Evolutionary conservation across 2,329 filamentous ascomycete genomes (phyloP).

Genomic region (Colletotrichum acutatum): DNA sequence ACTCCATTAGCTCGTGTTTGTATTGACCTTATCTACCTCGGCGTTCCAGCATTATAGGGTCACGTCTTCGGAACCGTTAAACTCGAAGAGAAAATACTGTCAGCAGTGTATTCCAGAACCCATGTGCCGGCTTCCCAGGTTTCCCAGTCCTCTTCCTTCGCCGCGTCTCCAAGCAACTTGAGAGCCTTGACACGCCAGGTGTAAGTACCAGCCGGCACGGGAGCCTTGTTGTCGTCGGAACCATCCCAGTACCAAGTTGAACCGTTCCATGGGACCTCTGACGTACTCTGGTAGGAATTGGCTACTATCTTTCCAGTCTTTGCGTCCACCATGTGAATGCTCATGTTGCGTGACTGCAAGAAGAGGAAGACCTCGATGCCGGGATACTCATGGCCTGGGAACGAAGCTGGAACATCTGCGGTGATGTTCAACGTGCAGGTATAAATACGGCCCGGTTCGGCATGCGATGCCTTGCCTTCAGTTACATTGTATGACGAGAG

Average conservation of each 20-base stretch:
- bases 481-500: slow-evolving; percentile 2
- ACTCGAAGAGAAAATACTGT: neutral
- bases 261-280: neutral
- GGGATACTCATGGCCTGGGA: slow-evolving; percentile 1
- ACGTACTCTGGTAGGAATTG: neutral
- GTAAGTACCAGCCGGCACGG: slow-evolving; percentile 3
- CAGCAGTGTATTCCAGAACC: slow-evolving; percentile 9
- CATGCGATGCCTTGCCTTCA: neutral
- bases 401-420: slow-evolving; percentile 2
- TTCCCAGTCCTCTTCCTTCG: neutral
- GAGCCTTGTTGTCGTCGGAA: slow-evolving; percentile 7
- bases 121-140: neutral
- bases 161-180: neutral
- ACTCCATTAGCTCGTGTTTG: neutral
- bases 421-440: neutral
- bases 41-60: neutral
- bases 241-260: slow-evolving; percentile 23
- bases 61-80: neutral
- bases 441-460: neutral
- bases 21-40: neutral
- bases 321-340: slow-evolving; percentile 3
- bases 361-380: neutral
- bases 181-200: slow-evolving; percentile 8
- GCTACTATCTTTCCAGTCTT: neutral
- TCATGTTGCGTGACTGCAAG: neutral